These are phyloP conservation scores for Trichoderma aggressivum DNA, from an alignment of 2,329 filamentous ascomycete species.

Conservation along the genomic window DNA sequence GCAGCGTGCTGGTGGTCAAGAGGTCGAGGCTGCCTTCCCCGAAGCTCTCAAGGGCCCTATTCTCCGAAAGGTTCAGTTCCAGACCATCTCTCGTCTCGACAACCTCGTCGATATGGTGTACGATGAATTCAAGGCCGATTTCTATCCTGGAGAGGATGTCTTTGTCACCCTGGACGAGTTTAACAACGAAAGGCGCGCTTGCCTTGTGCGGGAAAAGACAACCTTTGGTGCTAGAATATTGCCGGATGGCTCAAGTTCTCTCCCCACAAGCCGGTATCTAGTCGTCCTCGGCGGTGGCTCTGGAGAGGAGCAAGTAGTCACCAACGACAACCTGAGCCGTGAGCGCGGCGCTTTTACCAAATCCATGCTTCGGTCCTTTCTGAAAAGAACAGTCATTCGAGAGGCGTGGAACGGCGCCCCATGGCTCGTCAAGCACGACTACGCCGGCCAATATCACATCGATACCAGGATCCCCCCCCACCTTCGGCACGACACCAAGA, in stretches of 20 bases:
- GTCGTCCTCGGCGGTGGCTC: slow-evolving; percentile 65
- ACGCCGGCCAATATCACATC: slow-evolving; percentile 81
- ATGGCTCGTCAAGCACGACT: slow-evolving; percentile 86
- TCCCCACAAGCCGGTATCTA: slow-evolving; percentile 75
- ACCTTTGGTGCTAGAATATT: slow-evolving; percentile 60
- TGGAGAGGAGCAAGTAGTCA: slow-evolving; percentile 71
- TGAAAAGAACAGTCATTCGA: slow-evolving; percentile 88
- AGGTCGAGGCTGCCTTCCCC: slow-evolving; percentile 89
- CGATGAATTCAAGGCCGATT: slow-evolving; percentile 82
- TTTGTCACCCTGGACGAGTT: slow-evolving; percentile 65
- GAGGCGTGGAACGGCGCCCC: slow-evolving; percentile 96
- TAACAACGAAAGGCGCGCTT: slow-evolving; percentile 65
- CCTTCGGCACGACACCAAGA: slow-evolving; percentile 75
- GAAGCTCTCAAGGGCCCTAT: slow-evolving; percentile 89
- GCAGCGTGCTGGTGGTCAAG: slow-evolving; percentile 73
- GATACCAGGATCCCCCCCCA: slow-evolving; percentile 81
- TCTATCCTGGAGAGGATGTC: slow-evolving; percentile 84
- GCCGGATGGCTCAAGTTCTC: slow-evolving; percentile 66
- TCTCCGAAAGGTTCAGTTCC: slow-evolving; percentile 86
- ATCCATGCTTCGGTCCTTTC: slow-evolving; percentile 85
- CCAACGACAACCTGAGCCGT: slow-evolving; percentile 77
- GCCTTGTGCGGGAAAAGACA: slow-evolving; percentile 80
- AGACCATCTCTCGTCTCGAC: slow-evolving; percentile 83
- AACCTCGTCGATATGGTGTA: slow-evolving; percentile 67
- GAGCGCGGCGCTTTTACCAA: slow-evolving; percentile 94